These are phyloP conservation scores for Cladosporium velox DNA, from an alignment of 2,329 filamentous ascomycete genomes.

Conservation along the genomic window DNA sequence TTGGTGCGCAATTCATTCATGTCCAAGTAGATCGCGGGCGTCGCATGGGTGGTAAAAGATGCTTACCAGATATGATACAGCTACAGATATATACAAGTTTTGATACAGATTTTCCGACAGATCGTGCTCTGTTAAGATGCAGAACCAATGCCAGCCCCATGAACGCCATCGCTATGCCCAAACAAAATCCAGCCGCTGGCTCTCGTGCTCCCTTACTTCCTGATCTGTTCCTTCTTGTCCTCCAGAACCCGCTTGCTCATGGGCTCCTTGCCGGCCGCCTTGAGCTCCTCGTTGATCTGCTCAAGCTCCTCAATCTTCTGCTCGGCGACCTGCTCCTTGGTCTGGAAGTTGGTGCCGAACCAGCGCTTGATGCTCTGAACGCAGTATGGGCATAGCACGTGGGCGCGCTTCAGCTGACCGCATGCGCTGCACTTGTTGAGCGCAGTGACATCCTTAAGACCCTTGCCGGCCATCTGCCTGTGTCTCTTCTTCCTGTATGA, in stretches of 20 bases:
- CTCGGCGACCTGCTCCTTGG: conserved; percentile 29
- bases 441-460: conserved; percentile 82
- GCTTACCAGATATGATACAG: background rate
- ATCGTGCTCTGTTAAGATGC: conserved; percentile 7
- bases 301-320: conserved; percentile 29
- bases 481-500: conserved; percentile 71
- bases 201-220: conserved; percentile 25
- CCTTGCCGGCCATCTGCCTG: conserved; percentile 94
- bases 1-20: conserved; percentile 15
- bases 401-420: conserved; percentile 82
- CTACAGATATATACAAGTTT: conserved; percentile 18
- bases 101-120: conserved; percentile 12
- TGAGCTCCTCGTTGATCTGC: conserved; percentile 30
- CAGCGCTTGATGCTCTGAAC: conserved; percentile 61
- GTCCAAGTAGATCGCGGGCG: conserved; percentile 7
- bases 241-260: conserved; percentile 25
- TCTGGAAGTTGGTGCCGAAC: conserved; percentile 40
- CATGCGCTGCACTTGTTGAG: conserved; percentile 89
- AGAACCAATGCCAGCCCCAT: conserved; percentile 8
- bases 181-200: conserved; percentile 7
- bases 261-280: conserved; percentile 28
- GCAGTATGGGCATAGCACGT: conserved; percentile 85
- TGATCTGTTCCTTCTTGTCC: conserved; percentile 27
- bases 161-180: conserved; percentile 21
- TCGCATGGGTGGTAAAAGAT: conserved; percentile 11